A percentile compares a stretch with the other conserved stretches of the same genome.
Conservation (phyloP, 306 rosid genomes). For the Prinsepia uniflora region DNA sequence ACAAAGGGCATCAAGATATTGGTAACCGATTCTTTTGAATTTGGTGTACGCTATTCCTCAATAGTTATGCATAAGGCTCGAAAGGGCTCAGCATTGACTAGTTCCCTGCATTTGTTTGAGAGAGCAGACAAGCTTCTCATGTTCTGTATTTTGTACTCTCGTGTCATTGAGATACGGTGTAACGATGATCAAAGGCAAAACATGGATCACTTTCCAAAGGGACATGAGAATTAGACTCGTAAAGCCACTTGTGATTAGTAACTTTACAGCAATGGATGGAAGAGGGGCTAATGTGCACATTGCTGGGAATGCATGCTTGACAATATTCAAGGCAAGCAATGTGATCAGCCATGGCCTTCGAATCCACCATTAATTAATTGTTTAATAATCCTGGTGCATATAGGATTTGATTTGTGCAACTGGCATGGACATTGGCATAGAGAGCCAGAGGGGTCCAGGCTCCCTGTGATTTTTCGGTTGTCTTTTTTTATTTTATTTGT, state of each 20-base stretch:
- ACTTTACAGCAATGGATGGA: constrained; percentile 40
- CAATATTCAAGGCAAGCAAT: constrained; percentile 4
- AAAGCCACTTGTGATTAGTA: constrained; percentile 37
- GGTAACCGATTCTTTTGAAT: not conserved
- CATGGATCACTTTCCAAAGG: constrained; percentile 35
- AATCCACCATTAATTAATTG: no score
- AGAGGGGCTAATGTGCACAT: constrained; percentile 34
- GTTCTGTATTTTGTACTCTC: constrained; percentile 5
- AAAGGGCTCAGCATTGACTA: not conserved
- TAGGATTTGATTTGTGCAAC: no score
- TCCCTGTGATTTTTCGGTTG: no score
- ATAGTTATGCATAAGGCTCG: not conserved
- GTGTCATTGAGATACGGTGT: constrained; percentile 31
- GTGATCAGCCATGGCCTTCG: no score
- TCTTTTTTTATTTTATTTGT: no score
- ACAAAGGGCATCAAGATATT: not conserved
- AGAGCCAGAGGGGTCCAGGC: no score
- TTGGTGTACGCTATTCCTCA: not conserved
- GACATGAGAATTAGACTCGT: constrained; percentile 31
- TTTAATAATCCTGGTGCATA: no score
- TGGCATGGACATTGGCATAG: no score
- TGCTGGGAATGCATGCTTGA: constrained; percentile 35
- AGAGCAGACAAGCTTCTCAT: not conserved
- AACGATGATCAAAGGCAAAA: constrained; percentile 28
- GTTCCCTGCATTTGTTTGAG: constrained; percentile 14